Base-by-base conservation (phyloP, 768 basidiomycete genomes). In the Boletus huronensis region DNA sequence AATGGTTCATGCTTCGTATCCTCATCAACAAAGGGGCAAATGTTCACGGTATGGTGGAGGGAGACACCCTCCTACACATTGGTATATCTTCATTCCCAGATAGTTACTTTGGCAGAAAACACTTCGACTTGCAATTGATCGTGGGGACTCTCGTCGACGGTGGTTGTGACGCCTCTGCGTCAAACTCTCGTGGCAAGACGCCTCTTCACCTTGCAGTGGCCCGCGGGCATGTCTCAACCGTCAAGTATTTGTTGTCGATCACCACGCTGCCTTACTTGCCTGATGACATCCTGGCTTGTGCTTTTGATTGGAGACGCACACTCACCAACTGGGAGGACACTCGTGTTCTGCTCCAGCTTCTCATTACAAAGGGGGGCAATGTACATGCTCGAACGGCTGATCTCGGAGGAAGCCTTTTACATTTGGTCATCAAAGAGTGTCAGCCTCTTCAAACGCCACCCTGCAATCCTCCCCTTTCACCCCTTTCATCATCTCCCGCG, bases 141-240 rank as follows among this genome's bases (percentile, higher is more conserved):
- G n/a, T 43, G 9, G 0, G 16, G 25, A 26, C 25, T 10, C 55
- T 58, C 17, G n/a, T 58, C 13, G 21, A 45, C 0, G 2, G 21
- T 36, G 57, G 48, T n/a, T 58, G 57, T 31, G 48, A 57, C 21
- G 31, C 48, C 21, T 36, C 19, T 28, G 19, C n/a, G 3, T 17
- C 13, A 3, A 26, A 58, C n/a, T 39, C 36, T 11, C 25, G 0
- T 17, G 32, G 48, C 0, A 9, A 19, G 23, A 57, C 42, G 11
- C 55, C 57, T 1, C 14, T 57, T 34, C 55, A 46, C 10, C 11
- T 58, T 39, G 55, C 56, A 5, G 54, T 50, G 16, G 17, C 9
- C 5, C 3, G 17, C 21, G 21, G 54, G 1, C 17, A 23, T 5
- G 2, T 29, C 28, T 6, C 43, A 16, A 9, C 29, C 2, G 23